Evolutionary conservation across 192 early-diverging fungal genomes (phyloP).

Genomic region (Mortierella claussenii): DNA sequence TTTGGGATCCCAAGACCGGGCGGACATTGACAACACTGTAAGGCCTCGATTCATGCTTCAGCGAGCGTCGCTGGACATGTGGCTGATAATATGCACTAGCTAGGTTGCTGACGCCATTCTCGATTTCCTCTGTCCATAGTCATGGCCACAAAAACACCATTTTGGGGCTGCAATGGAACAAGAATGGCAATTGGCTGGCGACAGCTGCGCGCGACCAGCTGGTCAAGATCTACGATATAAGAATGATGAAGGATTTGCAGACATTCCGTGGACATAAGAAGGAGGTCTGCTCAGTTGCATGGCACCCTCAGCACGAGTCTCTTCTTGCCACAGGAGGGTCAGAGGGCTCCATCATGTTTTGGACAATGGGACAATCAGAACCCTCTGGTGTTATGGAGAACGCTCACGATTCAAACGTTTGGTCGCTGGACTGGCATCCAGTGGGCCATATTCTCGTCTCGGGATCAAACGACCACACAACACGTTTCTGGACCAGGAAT

Average conservation of each 20-base stretch:
- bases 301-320: conserved; percentile 96
- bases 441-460: conserved; percentile 94
- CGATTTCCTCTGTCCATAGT: conserved; percentile 35
- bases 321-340: conserved; percentile 92
- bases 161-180: conserved; percentile 91
- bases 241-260: conserved; percentile 91
- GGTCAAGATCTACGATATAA: conserved; percentile 94
- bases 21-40: conserved; percentile 87
- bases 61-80: not conserved
- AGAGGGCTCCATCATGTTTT: conserved; percentile 86
- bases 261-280: conserved; percentile 88
- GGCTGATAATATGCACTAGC: not conserved
- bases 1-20: conserved; percentile 97
- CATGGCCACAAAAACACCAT: conserved; percentile 96
- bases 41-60: conserved; percentile 5
- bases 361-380: conserved; percentile 80
- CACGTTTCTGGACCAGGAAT: conserved; percentile 94
- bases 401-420: conserved; percentile 91
- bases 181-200: conserved; percentile 96
- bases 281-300: conserved; percentile 89
- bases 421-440: conserved; percentile 98
- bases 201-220: conserved; percentile 91
- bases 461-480: conserved; percentile 96
- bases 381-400: conserved; percentile 66
- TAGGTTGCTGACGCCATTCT: conserved; percentile 1